phyloP scores from a whole-genome alignment of 2,329 filamentous ascomycete species.

The Monilinia laxa region DNA sequence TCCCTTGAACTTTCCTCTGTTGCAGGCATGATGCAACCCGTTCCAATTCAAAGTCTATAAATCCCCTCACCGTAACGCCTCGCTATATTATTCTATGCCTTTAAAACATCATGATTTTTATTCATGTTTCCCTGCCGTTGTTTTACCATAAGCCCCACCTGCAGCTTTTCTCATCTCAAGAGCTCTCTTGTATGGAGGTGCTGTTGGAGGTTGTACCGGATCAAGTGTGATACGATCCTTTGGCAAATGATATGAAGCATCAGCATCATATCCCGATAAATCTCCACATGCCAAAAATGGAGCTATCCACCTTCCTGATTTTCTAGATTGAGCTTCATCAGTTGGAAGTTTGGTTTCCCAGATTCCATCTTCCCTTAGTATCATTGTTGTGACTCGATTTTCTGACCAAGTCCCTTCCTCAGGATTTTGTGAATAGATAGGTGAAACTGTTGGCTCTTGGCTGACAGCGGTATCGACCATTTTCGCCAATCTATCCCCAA shows the following conservation, averaged over 20 bases:
- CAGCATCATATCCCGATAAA: constrained; percentile 89
- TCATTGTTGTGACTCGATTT: constrained; percentile 14
- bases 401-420: constrained; percentile 46
- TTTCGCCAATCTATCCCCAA: constrained; percentile 54
- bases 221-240: constrained; percentile 84
- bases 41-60: not conserved
- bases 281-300: constrained; percentile 98
- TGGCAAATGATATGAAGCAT: constrained; percentile 88
- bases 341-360: constrained; percentile 36
- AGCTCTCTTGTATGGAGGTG: constrained; percentile 89
- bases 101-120: not conserved
- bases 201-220: constrained; percentile 91
- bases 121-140: constrained; percentile 16
- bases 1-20: not conserved
- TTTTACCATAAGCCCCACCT: constrained; percentile 59
- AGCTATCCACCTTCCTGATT: constrained; percentile 73
- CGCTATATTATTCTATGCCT: not conserved
- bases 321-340: constrained; percentile 44
- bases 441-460: constrained; percentile 46
- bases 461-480: constrained; percentile 49
- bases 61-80: constrained; percentile 13
- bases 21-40: not conserved
- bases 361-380: constrained; percentile 31
- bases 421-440: constrained; percentile 49
- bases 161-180: constrained; percentile 76